Evolutionary conservation across 2,329 filamentous ascomycete genomes (phyloP).

Genomic region (Cladosporium sp.): DNA sequence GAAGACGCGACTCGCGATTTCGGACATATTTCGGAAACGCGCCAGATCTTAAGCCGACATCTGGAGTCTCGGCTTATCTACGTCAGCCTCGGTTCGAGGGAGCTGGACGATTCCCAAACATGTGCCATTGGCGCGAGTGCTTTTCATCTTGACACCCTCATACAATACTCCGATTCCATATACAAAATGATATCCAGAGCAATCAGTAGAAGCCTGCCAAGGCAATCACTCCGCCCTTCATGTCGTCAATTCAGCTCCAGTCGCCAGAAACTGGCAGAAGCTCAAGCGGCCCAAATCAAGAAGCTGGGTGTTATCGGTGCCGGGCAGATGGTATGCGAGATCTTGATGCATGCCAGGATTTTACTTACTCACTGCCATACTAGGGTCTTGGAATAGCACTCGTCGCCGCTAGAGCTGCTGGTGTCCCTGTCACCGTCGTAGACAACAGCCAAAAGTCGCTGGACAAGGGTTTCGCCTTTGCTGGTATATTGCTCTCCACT

Average conservation of each 20-base stretch:
- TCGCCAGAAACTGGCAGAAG: slow-evolving; percentile 38
- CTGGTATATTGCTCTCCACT: slow-evolving; percentile 51
- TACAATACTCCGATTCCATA: not conserved
- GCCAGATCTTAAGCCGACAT: no score
- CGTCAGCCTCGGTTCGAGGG: no score
- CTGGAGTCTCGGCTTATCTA: no score
- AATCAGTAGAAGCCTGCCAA: slow-evolving; percentile 6
- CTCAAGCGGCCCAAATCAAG: slow-evolving; percentile 70
- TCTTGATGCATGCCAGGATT: not conserved
- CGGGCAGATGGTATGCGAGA: slow-evolving; percentile 72
- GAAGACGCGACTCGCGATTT: slow-evolving; percentile 6
- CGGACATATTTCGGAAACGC: no score
- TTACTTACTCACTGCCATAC: not conserved
- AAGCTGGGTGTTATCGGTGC: slow-evolving; percentile 88
- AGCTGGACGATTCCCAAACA: no score
- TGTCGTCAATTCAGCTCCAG: slow-evolving; percentile 64
- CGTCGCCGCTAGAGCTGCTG: slow-evolving; percentile 80
- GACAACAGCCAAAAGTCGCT: slow-evolving; percentile 84
- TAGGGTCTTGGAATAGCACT: slow-evolving; percentile 96
- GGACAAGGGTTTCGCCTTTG: slow-evolving; percentile 85
- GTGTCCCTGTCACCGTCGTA: slow-evolving; percentile 78
- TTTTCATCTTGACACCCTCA: no score
- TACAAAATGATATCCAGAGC: slow-evolving; percentile 3
- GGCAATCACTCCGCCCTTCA: slow-evolving; percentile 17
- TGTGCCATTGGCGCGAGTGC: not conserved